phyloP scores from a whole-genome alignment of 2,329 filamentous ascomycete genomes.

The Rugonectria rugulosa region DNA sequence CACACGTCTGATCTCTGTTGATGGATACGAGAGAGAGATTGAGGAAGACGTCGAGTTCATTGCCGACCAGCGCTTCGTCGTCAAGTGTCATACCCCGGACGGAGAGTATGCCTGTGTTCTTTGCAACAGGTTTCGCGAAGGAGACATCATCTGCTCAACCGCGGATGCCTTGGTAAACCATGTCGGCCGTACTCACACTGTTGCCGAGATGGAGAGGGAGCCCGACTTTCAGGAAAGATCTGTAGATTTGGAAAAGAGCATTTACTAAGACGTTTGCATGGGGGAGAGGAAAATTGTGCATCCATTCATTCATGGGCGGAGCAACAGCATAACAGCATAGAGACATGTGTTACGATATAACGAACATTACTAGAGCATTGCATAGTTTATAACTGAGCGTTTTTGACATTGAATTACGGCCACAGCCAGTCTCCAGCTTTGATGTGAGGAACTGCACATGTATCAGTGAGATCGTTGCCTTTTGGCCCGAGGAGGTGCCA shows the following conservation, averaged over 20 bases:
- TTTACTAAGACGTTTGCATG: neutral
- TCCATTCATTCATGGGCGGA: too few species aligned
- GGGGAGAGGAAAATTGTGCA: too few species aligned
- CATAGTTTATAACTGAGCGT: too few species aligned
- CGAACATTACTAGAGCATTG: too few species aligned
- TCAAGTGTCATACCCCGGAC: conserved; percentile 35
- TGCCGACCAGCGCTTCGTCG: conserved; percentile 32
- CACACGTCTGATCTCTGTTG: conserved; percentile 13
- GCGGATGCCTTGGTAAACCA: conserved; percentile 32
- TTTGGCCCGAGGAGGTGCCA: too few species aligned
- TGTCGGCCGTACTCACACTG: conserved; percentile 26
- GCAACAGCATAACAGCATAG: too few species aligned
- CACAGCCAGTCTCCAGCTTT: too few species aligned
- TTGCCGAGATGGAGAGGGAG: conserved; percentile 33
- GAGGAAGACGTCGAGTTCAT: conserved; percentile 35
- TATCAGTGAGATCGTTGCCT: too few species aligned
- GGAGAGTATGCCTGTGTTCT: conserved; percentile 35
- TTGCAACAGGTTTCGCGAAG: conserved; percentile 30
- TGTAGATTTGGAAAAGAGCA: conserved; percentile 18
- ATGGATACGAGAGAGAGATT: conserved; percentile 28
- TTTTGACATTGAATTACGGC: too few species aligned
- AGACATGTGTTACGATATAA: too few species aligned
- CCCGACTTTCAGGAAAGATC: conserved; percentile 28
- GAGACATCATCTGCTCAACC: conserved; percentile 26
- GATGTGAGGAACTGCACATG: too few species aligned